Evolutionary conservation across 2,329 filamentous ascomycete species (phyloP), one percentile per base, ranked within the genome.

Genomic region (Trichoderma aggressivum): DNA sequence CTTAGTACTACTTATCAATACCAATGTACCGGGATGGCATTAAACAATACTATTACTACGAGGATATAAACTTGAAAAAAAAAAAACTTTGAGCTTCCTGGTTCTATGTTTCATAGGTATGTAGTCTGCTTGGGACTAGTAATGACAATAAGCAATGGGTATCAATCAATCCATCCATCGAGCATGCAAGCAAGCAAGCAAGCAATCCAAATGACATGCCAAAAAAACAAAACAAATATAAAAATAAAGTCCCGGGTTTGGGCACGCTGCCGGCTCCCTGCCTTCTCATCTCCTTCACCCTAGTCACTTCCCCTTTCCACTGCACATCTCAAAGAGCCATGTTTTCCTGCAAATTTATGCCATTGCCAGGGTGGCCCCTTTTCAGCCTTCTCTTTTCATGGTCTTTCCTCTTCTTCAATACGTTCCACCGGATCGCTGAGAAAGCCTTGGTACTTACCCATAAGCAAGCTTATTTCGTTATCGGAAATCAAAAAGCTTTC

Each of bases 321-420:
- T 68, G 36, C 43, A 34, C 28, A 68, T 61, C 39, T 60, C 28
- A 21, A 68, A 39, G 28, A 18, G 43, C 30, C 21, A n/a, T 56
- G 53, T 68, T 18, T 50, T 50, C 26, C 36, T 56, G 34, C 28
- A 30, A 70, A 58, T 53, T 61, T 36, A 11, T 69, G 34, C 56
- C 28, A 61, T 16, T 32, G 65, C 65, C 30, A 18, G 65, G 39
- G 36, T 47, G n/a, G 21, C 26, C 56, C 65, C 65, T 7, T 34
- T 69, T 34, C 64, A 12, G 53, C 24, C 21, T 55, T 47, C 7
- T 75, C 26, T 77, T 75, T 66, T 75, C 75, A 43, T 24, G 47
- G n/a, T 79, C 80, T 69, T 50, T 79, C 80, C 70, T 82, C 81
- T 73, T 82, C 81, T 55, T 82, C 80, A 65, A 82, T 82, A 32